Percentiles rank a stretch among this genome's conserved stretches.
These are phyloP conservation scores for Wickerhamiella sorbophila DNA, from an alignment of 805 yeast genomes.

Conservation along the genomic window DNA sequence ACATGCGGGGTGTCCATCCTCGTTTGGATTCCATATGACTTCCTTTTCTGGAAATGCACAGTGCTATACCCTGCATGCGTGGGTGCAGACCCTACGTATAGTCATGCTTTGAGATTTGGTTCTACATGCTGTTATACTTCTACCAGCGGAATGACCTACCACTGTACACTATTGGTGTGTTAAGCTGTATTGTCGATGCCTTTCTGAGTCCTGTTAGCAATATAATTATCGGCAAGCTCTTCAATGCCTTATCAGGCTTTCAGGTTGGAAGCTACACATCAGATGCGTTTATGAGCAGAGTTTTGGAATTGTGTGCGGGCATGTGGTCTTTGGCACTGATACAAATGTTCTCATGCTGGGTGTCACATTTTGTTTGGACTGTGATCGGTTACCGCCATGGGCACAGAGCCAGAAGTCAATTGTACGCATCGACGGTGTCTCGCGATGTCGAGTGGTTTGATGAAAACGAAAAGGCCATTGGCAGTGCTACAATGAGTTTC, in stretches of 20 bases:
- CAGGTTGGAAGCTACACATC: conserved; percentile 19
- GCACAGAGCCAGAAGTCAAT: conserved; percentile 34
- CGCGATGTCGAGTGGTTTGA: conserved; percentile 53
- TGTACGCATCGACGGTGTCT: conserved; percentile 34
- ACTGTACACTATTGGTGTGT: conserved; percentile 5
- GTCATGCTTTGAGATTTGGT: too few species aligned
- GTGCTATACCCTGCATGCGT: too few species aligned
- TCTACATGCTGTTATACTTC: neutral
- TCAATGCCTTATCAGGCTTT: conserved; percentile 31
- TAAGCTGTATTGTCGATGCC: conserved; percentile 9
- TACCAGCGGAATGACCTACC: conserved; percentile 1
- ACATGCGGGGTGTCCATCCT: too few species aligned
- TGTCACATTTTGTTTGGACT: conserved; percentile 49
- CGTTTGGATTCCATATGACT: too few species aligned
- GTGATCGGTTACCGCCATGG: conserved; percentile 60
- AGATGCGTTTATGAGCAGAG: conserved; percentile 25
- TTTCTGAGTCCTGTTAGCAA: conserved; percentile 25
- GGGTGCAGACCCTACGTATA: too few species aligned
- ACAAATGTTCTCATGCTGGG: conserved; percentile 34
- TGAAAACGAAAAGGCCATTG: conserved; percentile 37
- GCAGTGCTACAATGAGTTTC: conserved; percentile 49
- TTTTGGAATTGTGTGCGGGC: conserved; percentile 28
- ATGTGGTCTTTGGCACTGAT: conserved; percentile 35
- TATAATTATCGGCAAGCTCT: conserved; percentile 50
- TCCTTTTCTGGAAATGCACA: too few species aligned